Evolutionary conservation across 2,329 filamentous ascomycete genomes (phyloP), one percentile per base, ranked within the genome.

Genomic region (Nigrospora sphaerica): DNA sequence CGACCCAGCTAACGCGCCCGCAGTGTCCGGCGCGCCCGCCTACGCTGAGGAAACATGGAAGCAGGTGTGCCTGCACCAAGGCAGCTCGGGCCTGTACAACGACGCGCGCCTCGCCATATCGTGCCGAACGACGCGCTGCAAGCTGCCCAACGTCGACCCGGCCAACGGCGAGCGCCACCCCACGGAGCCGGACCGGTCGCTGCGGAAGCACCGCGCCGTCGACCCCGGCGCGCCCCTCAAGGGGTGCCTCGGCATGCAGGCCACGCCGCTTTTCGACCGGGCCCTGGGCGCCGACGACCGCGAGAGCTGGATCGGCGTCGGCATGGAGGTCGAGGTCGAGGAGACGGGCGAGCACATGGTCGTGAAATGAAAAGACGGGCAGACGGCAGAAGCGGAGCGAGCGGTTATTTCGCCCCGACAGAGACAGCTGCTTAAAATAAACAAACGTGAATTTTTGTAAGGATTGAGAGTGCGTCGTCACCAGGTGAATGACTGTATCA

Each of bases 31-130:
- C 4, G 72, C 75, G 0, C 68, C 75, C 2, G 71, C 81, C 5
- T 88, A 85, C 56, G 76, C 80, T 16, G 86, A 91, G 62, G 85
- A 90, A 45, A 70, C 69, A 10, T 90, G 86, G 86, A 82, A 78
- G 50, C 70, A 67, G 28, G 72, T 88, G 34, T 66, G 69, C 18
- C 73, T 85, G 54, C 74, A 70, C 34, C 64, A 67, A 9, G 69
- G 69, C 6, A 65, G 64, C 2, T 68, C 70, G 13, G 77, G 75
- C 47, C 71, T 80, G 49, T 66, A 63, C 38, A 63, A 64, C 35
- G 58, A 62, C 37, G 58, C 61, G 12, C 55, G 59, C 7, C 80
- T 81, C 51, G 71, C 78, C 49, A 72, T 82, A 16, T 77, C 80
- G 0, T 84, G 82, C 55, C 77, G 83, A 31, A 86, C 83, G 1